Conservation (phyloP, 306 rosid species). For the Cicer chorassanicum region DNA sequence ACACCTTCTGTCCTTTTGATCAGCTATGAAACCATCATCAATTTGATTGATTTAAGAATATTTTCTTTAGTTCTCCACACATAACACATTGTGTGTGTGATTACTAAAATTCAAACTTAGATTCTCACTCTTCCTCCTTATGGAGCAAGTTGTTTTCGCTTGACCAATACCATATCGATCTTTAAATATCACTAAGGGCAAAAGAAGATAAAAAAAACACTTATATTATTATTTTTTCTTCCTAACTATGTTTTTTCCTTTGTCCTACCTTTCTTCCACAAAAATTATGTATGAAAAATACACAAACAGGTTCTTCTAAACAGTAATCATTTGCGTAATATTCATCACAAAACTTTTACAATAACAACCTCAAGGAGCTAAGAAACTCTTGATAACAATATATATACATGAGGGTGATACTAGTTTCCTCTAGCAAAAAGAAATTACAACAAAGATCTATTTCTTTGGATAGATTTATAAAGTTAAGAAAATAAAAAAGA, state of each 20-base stretch:
- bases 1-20: too few relatives aligned
- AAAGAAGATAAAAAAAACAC: too few relatives aligned
- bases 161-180: too few relatives aligned
- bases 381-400: background rate
- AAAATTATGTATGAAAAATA: background rate
- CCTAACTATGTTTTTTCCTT: background rate
- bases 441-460: slow-evolving; percentile 6
- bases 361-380: background rate
- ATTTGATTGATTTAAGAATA: too few relatives aligned
- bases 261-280: background rate
- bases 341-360: slow-evolving; percentile 16
- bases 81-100: too few relatives aligned
- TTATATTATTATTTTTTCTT: background rate
- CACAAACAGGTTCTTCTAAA: background rate
- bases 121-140: too few relatives aligned
- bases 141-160: too few relatives aligned
- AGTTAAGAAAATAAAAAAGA: slow-evolving; percentile 53
- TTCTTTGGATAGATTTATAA: background rate
- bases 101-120: too few relatives aligned
- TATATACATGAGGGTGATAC: background rate
- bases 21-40: too few relatives aligned
- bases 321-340: background rate
- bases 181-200: too few relatives aligned
- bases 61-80: too few relatives aligned
- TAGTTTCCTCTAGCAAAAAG: slow-evolving; percentile 21